phyloP scores from a whole-genome alignment of 345 rosid genomes.

The Gossypium mustelinum region DNA sequence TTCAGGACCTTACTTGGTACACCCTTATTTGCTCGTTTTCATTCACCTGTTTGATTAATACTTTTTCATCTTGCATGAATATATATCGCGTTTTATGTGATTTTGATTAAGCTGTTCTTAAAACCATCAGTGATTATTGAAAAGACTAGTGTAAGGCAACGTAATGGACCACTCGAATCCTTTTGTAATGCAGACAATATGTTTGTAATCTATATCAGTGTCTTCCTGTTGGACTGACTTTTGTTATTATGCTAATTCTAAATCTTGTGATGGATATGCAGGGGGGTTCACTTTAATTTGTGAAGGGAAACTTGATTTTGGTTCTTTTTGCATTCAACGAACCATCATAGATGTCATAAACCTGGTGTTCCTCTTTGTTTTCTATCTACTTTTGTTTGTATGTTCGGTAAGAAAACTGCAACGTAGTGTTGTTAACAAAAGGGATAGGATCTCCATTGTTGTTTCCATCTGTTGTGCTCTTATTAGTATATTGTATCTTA shows the following conservation, averaged over 20 bases:
- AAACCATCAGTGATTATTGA: background rate
- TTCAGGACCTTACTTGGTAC: too few relatives aligned
- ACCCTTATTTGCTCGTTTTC: too few relatives aligned
- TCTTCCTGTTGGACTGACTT: background rate
- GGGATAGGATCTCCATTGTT: conserved; percentile 36
- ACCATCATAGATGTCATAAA: conserved; percentile 49
- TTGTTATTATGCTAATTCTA: background rate
- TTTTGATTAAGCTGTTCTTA: too few relatives aligned
- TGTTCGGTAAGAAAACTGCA: conserved; percentile 25
- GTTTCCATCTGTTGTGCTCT: conserved; percentile 43
- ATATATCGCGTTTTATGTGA: too few relatives aligned
- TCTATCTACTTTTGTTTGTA: conserved; percentile 45
- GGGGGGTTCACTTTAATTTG: conserved; percentile 50
- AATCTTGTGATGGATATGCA: conserved; percentile 24
- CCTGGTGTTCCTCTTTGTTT: conserved; percentile 48
- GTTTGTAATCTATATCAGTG: background rate
- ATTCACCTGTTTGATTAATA: too few relatives aligned
- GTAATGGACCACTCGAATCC: background rate
- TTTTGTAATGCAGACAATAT: background rate
- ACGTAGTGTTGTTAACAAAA: conserved; percentile 18
- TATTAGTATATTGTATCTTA: conserved; percentile 34
- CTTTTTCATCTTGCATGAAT: too few relatives aligned
- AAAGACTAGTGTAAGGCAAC: background rate
- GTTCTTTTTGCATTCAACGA: conserved; percentile 54
- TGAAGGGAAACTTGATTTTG: conserved; percentile 36